Percentiles rank a stretch among this genome's conserved stretches.
Conservation (phyloP, 768 basidiomycete species). For the Lactarius evosmus region DNA sequence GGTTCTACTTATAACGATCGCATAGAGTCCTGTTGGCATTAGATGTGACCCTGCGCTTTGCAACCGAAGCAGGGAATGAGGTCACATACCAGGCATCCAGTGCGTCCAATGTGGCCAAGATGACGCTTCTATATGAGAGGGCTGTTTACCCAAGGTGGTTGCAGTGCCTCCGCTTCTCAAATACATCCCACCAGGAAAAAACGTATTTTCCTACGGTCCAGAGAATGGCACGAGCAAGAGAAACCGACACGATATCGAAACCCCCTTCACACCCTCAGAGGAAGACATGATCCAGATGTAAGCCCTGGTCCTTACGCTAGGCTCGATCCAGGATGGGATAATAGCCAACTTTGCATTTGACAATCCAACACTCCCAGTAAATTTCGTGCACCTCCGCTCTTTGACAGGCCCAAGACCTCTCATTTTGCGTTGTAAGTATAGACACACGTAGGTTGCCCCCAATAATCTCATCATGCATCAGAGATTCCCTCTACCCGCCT, state of each 20-base stretch:
- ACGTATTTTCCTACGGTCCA: neutral
- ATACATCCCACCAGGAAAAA: neutral
- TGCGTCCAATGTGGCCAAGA: neutral
- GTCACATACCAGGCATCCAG: conserved; percentile 1
- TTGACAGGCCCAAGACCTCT: conserved; percentile 1
- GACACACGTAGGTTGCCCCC: neutral
- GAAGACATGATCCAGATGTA: conserved; percentile 9
- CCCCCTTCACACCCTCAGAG: neutral
- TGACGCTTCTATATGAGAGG: neutral
- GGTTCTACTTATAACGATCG: neutral
- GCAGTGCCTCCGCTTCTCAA: no score
- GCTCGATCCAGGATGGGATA: neutral
- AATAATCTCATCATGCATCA: neutral
- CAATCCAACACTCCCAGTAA: neutral
- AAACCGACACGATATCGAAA: neutral
- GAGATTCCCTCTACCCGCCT: neutral
- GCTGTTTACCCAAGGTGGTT: conserved; percentile 1
- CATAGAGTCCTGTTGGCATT: neutral
- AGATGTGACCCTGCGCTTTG: neutral
- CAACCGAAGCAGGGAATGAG: conserved; percentile 8
- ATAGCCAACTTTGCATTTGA: neutral
- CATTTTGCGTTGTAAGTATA: neutral
- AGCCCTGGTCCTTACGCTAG: neutral
- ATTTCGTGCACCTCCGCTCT: neutral
- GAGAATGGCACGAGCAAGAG: conserved; percentile 1